phyloP scores from a whole-genome alignment of 2,329 filamentous ascomycete species.

The Elsinoe ampelina region DNA sequence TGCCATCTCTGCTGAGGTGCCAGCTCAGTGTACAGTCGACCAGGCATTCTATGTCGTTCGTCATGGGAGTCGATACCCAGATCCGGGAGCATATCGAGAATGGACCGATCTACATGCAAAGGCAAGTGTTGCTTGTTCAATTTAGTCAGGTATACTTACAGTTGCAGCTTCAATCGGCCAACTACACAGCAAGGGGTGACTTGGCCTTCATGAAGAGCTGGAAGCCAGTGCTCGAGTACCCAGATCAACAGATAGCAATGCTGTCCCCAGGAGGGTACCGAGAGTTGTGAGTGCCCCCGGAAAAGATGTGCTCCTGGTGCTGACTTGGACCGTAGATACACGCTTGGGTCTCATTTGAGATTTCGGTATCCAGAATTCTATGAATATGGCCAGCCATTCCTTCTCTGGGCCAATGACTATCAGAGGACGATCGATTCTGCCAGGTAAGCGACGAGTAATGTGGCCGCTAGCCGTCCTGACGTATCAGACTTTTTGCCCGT shows the following conservation, averaged over 20 bases:
- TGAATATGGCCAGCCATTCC: slow-evolving; percentile 41
- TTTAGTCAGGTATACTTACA: slow-evolving; percentile 2
- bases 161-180: slow-evolving; percentile 42
- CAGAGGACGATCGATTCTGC: slow-evolving; percentile 52
- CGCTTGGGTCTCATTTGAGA: slow-evolving; percentile 13
- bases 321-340: neutral
- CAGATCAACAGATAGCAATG: slow-evolving; percentile 48
- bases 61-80: slow-evolving; percentile 56
- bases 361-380: slow-evolving; percentile 42
- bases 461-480: neutral
- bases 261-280: slow-evolving; percentile 54
- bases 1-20: slow-evolving; percentile 45
- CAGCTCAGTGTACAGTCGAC: slow-evolving; percentile 49
- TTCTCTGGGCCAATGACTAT: slow-evolving; percentile 59
- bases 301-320: slow-evolving; percentile 26
- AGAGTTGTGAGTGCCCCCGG: slow-evolving; percentile 50
- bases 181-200: slow-evolving; percentile 44
- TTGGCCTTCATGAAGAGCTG: slow-evolving; percentile 51
- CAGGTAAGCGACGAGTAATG: neutral
- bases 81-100: slow-evolving; percentile 48
- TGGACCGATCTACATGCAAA: slow-evolving; percentile 37
- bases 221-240: slow-evolving; percentile 48
- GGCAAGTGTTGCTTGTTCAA: slow-evolving; percentile 16
- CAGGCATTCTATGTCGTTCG: slow-evolving; percentile 51
- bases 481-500: slow-evolving; percentile 45